These are phyloP conservation scores for Microsporum ferrugineum DNA, from an alignment of 2,329 filamentous ascomycete genomes.

Conservation along the genomic window DNA sequence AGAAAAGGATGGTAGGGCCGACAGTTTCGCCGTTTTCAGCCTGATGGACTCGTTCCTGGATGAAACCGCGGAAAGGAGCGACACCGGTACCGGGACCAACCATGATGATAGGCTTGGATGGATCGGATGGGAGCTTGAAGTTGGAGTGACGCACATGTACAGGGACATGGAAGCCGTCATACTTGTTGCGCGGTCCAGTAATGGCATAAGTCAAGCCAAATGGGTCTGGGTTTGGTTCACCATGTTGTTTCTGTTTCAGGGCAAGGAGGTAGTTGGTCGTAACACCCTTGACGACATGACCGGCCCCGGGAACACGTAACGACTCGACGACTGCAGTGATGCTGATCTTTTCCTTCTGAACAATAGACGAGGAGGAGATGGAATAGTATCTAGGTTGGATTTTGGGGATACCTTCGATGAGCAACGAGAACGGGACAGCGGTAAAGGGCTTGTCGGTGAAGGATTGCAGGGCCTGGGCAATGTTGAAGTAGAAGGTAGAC, in stretches of 20 bases:
- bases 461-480: conserved; percentile 68
- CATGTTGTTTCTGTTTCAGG: conserved; percentile 92
- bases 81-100: conserved; percentile 89
- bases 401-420: conserved; percentile 89
- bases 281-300: conserved; percentile 78
- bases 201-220: conserved; percentile 81
- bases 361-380: conserved; percentile 90
- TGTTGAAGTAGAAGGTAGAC: conserved; percentile 70
- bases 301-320: conserved; percentile 61
- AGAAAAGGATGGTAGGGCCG: conserved; percentile 83
- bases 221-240: conserved; percentile 57
- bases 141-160: conserved; percentile 96
- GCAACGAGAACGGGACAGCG: conserved; percentile 80
- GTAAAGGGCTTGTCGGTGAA: conserved; percentile 68
- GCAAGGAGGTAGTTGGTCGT: conserved; percentile 94
- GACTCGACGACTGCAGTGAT: conserved; percentile 92
- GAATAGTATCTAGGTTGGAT: conserved; percentile 98
- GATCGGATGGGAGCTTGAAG: conserved; percentile 96
- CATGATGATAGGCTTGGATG: conserved; percentile 88
- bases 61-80: conserved; percentile 87
- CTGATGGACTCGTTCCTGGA: conserved; percentile 82
- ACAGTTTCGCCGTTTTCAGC: conserved; percentile 70
- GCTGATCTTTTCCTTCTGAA: conserved; percentile 88
- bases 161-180: conserved; percentile 86
- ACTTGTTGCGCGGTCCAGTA: conserved; percentile 85